phyloP scores from a whole-genome alignment of 805 yeast genomes.

The Myxozyma melibiosi region DNA sequence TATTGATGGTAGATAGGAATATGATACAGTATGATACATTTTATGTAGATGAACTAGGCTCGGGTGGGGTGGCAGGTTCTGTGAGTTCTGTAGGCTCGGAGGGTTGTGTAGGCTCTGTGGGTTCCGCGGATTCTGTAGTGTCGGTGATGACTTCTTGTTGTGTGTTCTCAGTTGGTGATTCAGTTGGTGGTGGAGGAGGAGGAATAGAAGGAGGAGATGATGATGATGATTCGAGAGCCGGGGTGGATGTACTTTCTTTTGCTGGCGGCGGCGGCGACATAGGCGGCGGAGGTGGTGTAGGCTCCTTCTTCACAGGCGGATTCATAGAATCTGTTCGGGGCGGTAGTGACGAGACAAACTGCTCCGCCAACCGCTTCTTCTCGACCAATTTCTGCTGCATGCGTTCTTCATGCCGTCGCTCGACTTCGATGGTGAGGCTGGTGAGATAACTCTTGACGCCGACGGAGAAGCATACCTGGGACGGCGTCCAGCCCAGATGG shows the following conservation, averaged over 20 bases:
- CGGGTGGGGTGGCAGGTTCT: too few relatives aligned
- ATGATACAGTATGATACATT: not conserved
- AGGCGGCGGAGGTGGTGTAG: not conserved
- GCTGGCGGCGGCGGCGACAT: not conserved
- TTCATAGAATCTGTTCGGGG: not conserved
- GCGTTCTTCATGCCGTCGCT: slow-evolving; percentile 6
- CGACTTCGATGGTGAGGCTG: slow-evolving; percentile 19
- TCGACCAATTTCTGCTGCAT: slow-evolving; percentile 4
- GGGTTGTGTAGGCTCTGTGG: too few relatives aligned
- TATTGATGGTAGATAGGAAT: slow-evolving; percentile 3
- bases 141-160: too few relatives aligned
- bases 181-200: not conserved
- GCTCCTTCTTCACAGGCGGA: not conserved
- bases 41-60: too few relatives aligned
- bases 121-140: too few relatives aligned
- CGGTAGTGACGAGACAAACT: too few relatives aligned
- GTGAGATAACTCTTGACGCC: slow-evolving; percentile 8
- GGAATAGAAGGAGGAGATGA: not conserved
- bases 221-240: not conserved
- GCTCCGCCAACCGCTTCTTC: slow-evolving; percentile 8
- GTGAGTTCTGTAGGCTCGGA: too few relatives aligned
- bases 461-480: slow-evolving; percentile 56
- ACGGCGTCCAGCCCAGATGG: slow-evolving; percentile 64
- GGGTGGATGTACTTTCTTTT: not conserved
- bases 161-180: not conserved